phyloP scores from a whole-genome alignment of 1,139 yeast species.

The Scheffersomyces segobiensis region DNA sequence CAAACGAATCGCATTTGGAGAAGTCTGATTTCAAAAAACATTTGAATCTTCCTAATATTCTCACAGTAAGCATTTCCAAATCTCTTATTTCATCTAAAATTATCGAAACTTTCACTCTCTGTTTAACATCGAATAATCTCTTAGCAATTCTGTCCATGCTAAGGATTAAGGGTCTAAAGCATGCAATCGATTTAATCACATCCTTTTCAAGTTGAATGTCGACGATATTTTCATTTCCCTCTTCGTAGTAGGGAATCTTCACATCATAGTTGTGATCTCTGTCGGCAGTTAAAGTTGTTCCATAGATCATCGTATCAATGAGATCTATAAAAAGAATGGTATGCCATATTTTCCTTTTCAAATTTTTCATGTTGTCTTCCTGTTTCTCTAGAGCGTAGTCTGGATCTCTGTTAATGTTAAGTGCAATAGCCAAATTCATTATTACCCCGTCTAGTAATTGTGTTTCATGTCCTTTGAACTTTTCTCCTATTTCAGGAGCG shows the following conservation, averaged over 20 bases:
- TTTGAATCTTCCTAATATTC: constrained; percentile 8
- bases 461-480: constrained; percentile 9
- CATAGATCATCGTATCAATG: constrained; percentile 12
- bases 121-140: constrained; percentile 10
- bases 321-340: constrained; percentile 21
- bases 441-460: constrained; percentile 11
- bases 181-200: constrained; percentile 14
- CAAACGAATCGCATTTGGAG: constrained; percentile 1
- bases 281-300: constrained; percentile 15
- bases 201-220: constrained; percentile 21
- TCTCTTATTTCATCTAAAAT: constrained; percentile 10
- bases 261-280: constrained; percentile 23
- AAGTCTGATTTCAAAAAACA: constrained; percentile 2
- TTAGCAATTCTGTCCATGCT: constrained; percentile 4
- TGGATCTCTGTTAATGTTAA: constrained; percentile 16
- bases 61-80: constrained; percentile 12
- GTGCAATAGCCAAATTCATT: constrained; percentile 13
- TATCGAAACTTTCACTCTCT: constrained; percentile 9
- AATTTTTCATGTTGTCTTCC: constrained; percentile 10
- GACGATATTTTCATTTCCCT: constrained; percentile 18
- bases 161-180: constrained; percentile 8
- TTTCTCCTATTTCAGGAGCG: constrained; percentile 35
- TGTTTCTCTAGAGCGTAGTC: constrained; percentile 7
- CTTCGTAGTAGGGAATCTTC: constrained; percentile 17
- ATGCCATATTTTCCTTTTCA: constrained; percentile 27